Conservation (phyloP, 192 early-diverging fungal species). For the Glomus cerebriforme region DNA sequence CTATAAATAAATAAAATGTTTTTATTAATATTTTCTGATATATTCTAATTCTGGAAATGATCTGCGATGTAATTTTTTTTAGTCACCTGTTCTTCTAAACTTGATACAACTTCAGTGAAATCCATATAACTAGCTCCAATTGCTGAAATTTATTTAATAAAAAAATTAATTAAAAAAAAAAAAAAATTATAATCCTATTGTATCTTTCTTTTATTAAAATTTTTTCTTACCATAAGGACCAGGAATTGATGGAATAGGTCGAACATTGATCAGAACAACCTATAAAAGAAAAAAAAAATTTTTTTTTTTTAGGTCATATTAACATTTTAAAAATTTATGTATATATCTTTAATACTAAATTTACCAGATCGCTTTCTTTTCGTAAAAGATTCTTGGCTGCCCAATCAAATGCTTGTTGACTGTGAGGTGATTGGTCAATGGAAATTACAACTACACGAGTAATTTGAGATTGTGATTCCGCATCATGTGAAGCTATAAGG, state of each 20-base stretch:
- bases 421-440: constrained; percentile 34
- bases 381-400: constrained; percentile 40
- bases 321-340: not conserved
- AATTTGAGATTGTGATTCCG: constrained; percentile 18
- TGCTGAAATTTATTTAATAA: constrained; percentile 15
- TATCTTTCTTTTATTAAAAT: not conserved
- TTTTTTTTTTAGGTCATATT: not conserved
- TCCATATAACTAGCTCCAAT: constrained; percentile 36
- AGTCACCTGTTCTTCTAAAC: constrained; percentile 39
- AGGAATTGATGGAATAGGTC: constrained; percentile 39
- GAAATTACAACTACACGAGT: constrained; percentile 37
- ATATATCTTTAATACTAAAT: not conserved
- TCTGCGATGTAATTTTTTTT: not conserved
- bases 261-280: constrained; percentile 45
- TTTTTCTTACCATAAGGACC: constrained; percentile 1
- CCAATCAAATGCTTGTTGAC: constrained; percentile 44
- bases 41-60: too few relatives aligned
- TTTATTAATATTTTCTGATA: too few relatives aligned
- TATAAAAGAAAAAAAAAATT: not conserved
- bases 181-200: not conserved
- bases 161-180: not conserved
- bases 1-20: constrained; percentile 14
- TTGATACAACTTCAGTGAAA: constrained; percentile 35
- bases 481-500: not conserved
- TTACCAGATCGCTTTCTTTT: constrained; percentile 37